Percentiles rank a stretch among this genome's conserved stretches.
These are phyloP conservation scores for Bipolaris zeicola DNA, from an alignment of 2,329 filamentous ascomycete species.

Conservation along the genomic window DNA sequence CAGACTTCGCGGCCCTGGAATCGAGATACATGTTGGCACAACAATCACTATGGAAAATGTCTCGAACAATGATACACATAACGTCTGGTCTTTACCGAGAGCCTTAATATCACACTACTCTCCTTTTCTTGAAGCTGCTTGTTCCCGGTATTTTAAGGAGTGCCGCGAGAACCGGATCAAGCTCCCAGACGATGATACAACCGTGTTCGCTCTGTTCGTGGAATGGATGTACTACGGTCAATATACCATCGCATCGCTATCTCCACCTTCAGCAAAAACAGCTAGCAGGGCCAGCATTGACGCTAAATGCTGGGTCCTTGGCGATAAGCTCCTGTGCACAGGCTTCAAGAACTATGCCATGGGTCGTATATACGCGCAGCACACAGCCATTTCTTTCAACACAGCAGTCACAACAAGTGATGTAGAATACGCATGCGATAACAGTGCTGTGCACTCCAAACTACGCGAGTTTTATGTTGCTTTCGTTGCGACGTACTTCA, in stretches of 20 bases:
- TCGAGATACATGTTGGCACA: slow-evolving; percentile 11
- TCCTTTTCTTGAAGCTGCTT: slow-evolving; percentile 17
- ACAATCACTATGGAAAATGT: neutral
- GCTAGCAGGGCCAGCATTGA: slow-evolving; percentile 2
- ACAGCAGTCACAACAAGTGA: slow-evolving; percentile 11
- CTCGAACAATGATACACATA: neutral
- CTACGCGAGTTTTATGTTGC: slow-evolving; percentile 12
- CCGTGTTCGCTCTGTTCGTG: slow-evolving; percentile 19
- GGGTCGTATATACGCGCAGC: slow-evolving; percentile 8
- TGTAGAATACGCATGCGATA: slow-evolving; percentile 9
- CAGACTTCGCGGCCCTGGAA: slow-evolving; percentile 12
- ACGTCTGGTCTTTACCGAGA: slow-evolving; percentile 16
- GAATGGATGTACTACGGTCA: slow-evolving; percentile 25
- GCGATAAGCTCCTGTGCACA: slow-evolving; percentile 16
- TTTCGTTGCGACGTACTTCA: neutral
- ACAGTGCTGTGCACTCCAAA: slow-evolving; percentile 13
- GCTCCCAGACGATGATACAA: slow-evolving; percentile 17
- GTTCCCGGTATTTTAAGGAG: slow-evolving; percentile 19
- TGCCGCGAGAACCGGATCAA: slow-evolving; percentile 12
- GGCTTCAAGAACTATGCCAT: slow-evolving; percentile 24
- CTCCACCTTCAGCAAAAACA: neutral
- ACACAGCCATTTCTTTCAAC: slow-evolving; percentile 32
- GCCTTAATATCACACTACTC: slow-evolving; percentile 19
- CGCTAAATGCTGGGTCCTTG: slow-evolving; percentile 17
- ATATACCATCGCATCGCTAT: slow-evolving; percentile 7